phyloP scores from a whole-genome alignment of 2,329 filamentous ascomycete genomes.

The Dendrostoma leiphaemia region DNA sequence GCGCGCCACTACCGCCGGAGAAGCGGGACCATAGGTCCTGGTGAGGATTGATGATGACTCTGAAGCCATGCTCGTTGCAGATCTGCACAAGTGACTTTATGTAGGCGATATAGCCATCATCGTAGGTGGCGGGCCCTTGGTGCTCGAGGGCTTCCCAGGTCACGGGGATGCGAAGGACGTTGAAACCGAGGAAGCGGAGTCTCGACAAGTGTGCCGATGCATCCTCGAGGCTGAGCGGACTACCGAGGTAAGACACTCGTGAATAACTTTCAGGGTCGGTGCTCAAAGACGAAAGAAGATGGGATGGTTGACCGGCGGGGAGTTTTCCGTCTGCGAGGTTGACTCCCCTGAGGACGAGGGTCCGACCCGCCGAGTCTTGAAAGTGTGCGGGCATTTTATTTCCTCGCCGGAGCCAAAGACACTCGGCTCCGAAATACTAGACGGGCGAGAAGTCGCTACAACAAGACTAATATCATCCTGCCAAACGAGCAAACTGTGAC shows the following conservation, averaged over 20 bases:
- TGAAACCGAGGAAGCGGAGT: slow-evolving; percentile 23
- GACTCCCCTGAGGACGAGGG: slow-evolving; percentile 23
- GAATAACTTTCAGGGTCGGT: neutral
- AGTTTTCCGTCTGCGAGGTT: slow-evolving; percentile 25
- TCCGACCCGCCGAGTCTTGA: slow-evolving; percentile 13
- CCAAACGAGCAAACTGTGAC: too few species aligned
- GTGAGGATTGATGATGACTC: slow-evolving; percentile 25
- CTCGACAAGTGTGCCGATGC: slow-evolving; percentile 20
- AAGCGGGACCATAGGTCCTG: slow-evolving; percentile 26
- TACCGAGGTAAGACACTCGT: slow-evolving; percentile 1
- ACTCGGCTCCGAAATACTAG: too few species aligned
- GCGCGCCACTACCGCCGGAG: slow-evolving; percentile 24
- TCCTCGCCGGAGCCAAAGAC: too few species aligned
- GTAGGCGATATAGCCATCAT: slow-evolving; percentile 24
- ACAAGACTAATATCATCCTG: too few species aligned
- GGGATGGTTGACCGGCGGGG: slow-evolving; percentile 19
- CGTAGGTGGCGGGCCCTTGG: slow-evolving; percentile 23
- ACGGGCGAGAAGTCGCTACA: too few species aligned
- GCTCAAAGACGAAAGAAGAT: slow-evolving; percentile 19
- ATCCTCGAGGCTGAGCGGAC: slow-evolving; percentile 15
- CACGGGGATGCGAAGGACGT: slow-evolving; percentile 22
- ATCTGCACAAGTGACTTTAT: slow-evolving; percentile 17
- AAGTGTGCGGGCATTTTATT: slow-evolving; percentile 11
- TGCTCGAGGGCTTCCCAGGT: slow-evolving; percentile 26
- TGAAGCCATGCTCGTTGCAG: slow-evolving; percentile 21